Evolutionary conservation across 2,329 filamentous ascomycete species (phyloP).

Genomic region (Phialocephala subalpina): DNA sequence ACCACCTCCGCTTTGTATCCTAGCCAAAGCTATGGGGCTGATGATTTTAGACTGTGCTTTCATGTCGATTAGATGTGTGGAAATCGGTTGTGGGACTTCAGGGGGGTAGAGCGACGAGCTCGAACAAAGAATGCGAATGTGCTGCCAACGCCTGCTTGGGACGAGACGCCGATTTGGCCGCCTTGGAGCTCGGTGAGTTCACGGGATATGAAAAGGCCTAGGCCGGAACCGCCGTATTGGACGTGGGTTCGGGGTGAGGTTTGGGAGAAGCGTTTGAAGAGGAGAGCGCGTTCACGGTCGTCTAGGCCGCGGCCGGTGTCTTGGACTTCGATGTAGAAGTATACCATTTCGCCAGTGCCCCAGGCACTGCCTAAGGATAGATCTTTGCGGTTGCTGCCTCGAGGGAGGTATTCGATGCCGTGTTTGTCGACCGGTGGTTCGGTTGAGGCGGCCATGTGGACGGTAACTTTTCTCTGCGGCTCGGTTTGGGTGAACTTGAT

Average conservation of each 20-base stretch:
- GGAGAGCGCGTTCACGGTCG: conserved; percentile 71
- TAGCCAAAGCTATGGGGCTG: conserved; percentile 7
- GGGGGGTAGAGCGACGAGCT: conserved; percentile 24
- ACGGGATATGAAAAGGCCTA: conserved; percentile 81
- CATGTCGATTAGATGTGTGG: conserved; percentile 10
- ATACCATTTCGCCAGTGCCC: conserved; percentile 59
- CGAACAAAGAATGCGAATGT: conserved; percentile 78
- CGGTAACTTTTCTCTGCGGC: conserved; percentile 61
- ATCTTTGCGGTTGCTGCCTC: conserved; percentile 41
- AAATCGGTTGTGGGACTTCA: background rate
- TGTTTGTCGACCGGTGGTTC: conserved; percentile 22
- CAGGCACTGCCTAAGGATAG: conserved; percentile 38
- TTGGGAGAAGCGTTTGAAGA: conserved; percentile 83
- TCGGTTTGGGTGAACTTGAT: conserved; percentile 81
- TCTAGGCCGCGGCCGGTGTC: conserved; percentile 80
- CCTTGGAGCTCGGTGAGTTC: conserved; percentile 83
- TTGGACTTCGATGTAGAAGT: conserved; percentile 75
- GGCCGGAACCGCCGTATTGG: conserved; percentile 80
- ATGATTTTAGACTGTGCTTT: conserved; percentile 17
- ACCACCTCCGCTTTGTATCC: conserved; percentile 12
- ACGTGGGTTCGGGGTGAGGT: conserved; percentile 79
- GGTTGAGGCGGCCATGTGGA: conserved; percentile 43
- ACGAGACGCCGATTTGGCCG: conserved; percentile 79
- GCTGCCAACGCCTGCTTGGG: conserved; percentile 73
- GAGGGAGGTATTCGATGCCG: conserved; percentile 33